Conservation (phyloP, 495 filamentous ascomycete genomes). For the Penicillium herquei region DNA sequence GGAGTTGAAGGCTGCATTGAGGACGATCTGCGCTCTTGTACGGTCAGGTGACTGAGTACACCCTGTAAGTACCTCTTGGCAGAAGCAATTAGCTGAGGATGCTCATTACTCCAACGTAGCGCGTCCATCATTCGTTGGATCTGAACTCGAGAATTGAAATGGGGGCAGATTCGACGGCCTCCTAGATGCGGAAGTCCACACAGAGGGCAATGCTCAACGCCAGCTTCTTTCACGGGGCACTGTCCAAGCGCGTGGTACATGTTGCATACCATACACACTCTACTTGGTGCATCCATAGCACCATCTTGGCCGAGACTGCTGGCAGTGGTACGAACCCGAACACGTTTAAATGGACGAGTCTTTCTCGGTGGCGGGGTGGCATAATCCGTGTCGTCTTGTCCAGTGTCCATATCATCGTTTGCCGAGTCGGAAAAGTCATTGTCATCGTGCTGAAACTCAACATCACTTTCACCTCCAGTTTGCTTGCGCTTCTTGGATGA, state of each 20-base stretch:
- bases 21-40: slow-evolving; percentile 12
- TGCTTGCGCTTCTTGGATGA: slow-evolving; percentile 26
- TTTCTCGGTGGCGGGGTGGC: background rate
- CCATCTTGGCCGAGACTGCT: slow-evolving; percentile 46
- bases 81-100: slow-evolving; percentile 43
- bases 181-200: slow-evolving; percentile 70
- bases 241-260: slow-evolving; percentile 50
- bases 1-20: background rate
- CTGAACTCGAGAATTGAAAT: slow-evolving; percentile 56
- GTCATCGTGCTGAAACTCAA: slow-evolving; percentile 26
- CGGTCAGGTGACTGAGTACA: slow-evolving; percentile 51
- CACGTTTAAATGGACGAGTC: slow-evolving; percentile 40
- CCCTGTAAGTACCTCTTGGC: slow-evolving; percentile 58
- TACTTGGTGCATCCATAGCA: slow-evolving; percentile 14
- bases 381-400: background rate
- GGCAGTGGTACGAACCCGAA: slow-evolving; percentile 17
- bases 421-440: slow-evolving; percentile 25
- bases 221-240: slow-evolving; percentile 61
- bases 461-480: slow-evolving; percentile 28
- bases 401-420: background rate
- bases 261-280: slow-evolving; percentile 55
- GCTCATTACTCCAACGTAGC: slow-evolving; percentile 56
- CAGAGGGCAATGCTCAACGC: slow-evolving; percentile 61
- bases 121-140: slow-evolving; percentile 59
- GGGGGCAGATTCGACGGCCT: slow-evolving; percentile 54